Evolutionary conservation across 2,329 filamentous ascomycete species (phyloP).

Genomic region (Penicillium sp.): DNA sequence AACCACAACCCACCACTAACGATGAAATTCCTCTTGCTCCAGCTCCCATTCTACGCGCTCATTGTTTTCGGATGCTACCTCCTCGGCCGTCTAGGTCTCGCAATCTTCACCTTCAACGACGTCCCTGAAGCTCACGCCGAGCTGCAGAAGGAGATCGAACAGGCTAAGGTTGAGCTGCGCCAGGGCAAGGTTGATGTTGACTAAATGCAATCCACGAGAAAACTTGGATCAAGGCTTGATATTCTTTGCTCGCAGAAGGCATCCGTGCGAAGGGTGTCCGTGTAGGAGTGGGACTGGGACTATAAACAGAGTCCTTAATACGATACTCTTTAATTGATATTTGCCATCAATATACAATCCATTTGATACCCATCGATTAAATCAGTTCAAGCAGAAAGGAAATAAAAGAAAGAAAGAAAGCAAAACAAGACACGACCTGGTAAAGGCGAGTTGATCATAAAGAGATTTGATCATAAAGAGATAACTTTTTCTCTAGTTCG

Average conservation of each 20-base stretch:
- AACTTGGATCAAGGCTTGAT: too few relatives aligned
- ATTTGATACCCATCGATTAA: constrained; percentile 24
- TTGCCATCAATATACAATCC: constrained; percentile 20
- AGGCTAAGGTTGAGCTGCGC: constrained; percentile 48
- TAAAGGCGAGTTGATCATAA: too few relatives aligned
- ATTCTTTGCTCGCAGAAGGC: too few relatives aligned
- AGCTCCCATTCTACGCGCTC: constrained; percentile 93
- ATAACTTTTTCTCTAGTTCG: constrained; percentile 26
- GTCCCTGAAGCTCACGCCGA: constrained; percentile 89
- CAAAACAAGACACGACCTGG: background rate
- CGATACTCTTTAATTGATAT: constrained; percentile 12
- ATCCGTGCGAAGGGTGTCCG: too few relatives aligned
- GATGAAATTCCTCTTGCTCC: too few relatives aligned
- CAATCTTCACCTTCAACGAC: constrained; percentile 95
- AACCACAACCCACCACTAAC: too few relatives aligned
- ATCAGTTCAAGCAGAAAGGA: too few relatives aligned
- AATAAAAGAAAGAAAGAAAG: too few relatives aligned
- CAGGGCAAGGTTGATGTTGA: constrained; percentile 49
- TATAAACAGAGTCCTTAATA: too few relatives aligned
- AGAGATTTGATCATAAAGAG: too few relatives aligned
- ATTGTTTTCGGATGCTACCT: constrained; percentile 91
- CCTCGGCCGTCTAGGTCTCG: constrained; percentile 87
- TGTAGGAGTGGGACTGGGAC: too few relatives aligned
- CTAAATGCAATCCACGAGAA: too few relatives aligned
- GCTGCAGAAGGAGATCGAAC: constrained; percentile 78